Conservation (phyloP, 2,329 filamentous ascomycete species). For the Immersiporthe knoxdaviesiana region DNA sequence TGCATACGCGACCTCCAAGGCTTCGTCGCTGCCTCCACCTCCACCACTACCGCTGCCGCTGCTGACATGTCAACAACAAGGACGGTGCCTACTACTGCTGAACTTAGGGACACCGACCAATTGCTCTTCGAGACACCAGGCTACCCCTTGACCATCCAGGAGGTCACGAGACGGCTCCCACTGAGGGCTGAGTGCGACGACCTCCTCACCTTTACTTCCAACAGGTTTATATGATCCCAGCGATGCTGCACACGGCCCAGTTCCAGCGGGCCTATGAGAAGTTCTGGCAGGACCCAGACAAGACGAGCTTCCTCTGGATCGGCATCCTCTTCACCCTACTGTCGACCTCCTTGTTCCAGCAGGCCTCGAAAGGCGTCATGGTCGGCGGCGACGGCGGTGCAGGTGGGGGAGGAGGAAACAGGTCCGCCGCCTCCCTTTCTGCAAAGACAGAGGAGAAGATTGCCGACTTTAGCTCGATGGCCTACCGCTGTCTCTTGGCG, state of each 20-base stretch:
- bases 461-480: conserved; percentile 41
- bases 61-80: not conserved
- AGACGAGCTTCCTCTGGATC: conserved; percentile 51
- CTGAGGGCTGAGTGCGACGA: conserved; percentile 42
- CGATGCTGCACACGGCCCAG: conserved; percentile 47
- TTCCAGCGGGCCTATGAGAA: conserved; percentile 53
- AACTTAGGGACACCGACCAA: conserved; percentile 31
- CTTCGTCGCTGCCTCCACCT: conserved; percentile 35
- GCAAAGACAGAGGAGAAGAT: conserved; percentile 31
- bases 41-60: not conserved
- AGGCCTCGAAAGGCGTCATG: conserved; percentile 37
- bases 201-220: conserved; percentile 45
- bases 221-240: conserved; percentile 42
- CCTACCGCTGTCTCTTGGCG: conserved; percentile 51
- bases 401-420: not conserved
- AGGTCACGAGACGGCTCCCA: conserved; percentile 42
- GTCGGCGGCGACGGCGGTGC: not conserved
- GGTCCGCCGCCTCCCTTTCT: conserved; percentile 31
- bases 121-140: conserved; percentile 38
- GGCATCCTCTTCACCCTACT: conserved; percentile 55
- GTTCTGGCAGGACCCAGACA: conserved; percentile 49
- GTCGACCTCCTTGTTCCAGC: conserved; percentile 45
- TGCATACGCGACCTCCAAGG: conserved; percentile 47
- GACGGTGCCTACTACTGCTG: conserved; percentile 14
- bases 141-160: conserved; percentile 36